phyloP scores from a whole-genome alignment of 1,139 yeast species.

The Saccharomyces hybrid region DNA sequence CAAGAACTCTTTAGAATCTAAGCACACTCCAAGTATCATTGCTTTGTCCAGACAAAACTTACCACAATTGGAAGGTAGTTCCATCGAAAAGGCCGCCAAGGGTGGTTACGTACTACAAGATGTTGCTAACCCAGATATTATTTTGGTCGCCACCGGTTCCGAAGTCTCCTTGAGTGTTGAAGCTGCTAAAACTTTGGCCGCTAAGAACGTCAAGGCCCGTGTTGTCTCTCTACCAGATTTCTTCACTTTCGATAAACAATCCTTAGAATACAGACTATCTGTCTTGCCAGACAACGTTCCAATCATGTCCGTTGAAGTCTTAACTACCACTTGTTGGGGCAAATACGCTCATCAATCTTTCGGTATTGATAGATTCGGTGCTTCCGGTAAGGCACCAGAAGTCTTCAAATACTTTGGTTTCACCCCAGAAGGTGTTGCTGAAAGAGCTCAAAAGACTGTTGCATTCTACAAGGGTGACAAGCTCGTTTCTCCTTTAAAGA shows the following conservation, averaged over 20 bases:
- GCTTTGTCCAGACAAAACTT: slow-evolving; percentile 96
- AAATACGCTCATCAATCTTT: slow-evolving; percentile 95
- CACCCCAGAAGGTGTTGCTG: slow-evolving; percentile 89
- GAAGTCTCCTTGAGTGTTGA: slow-evolving; percentile 84
- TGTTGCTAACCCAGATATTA: slow-evolving; percentile 60
- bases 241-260: slow-evolving; percentile 80
- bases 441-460: slow-evolving; percentile 74
- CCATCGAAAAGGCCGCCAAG: slow-evolving; percentile 83
- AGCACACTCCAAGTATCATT: slow-evolving; percentile 76
- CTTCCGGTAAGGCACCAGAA: slow-evolving; percentile 84
- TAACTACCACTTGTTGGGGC: slow-evolving; percentile 89
- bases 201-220: slow-evolving; percentile 64
- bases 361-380: slow-evolving; percentile 95
- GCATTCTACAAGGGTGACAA: slow-evolving; percentile 75
- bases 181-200: slow-evolving; percentile 63
- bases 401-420: slow-evolving; percentile 82
- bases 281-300: slow-evolving; percentile 95
- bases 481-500: slow-evolving; percentile 68
- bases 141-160: slow-evolving; percentile 89
- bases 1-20: slow-evolving; percentile 64
- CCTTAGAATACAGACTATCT: slow-evolving; percentile 67
- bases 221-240: slow-evolving; percentile 94
- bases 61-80: slow-evolving; percentile 92
- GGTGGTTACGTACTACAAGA: slow-evolving; percentile 87
- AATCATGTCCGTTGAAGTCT: slow-evolving; percentile 87